These are phyloP conservation scores for Beauveria medogensis DNA, from an alignment of 2,329 filamentous ascomycete genomes.

Conservation along the genomic window DNA sequence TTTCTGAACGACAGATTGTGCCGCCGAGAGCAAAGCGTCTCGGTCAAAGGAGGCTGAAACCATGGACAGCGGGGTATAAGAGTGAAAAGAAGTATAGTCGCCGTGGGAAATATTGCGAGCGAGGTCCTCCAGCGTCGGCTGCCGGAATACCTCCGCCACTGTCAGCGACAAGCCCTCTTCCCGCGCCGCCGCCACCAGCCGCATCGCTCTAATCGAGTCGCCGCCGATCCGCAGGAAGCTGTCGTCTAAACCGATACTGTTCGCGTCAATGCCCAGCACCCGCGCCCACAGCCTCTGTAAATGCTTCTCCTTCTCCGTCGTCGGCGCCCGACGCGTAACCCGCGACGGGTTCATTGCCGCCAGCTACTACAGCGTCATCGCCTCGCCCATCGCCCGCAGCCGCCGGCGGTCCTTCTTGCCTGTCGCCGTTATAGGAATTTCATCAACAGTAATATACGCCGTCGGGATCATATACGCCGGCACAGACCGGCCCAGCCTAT, in stretches of 20 bases:
- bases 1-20: too few species aligned
- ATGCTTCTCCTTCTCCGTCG: slow-evolving; percentile 3
- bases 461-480: slow-evolving; percentile 15
- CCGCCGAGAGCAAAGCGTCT: too few species aligned
- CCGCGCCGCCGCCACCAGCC: slow-evolving; percentile 30
- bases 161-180: slow-evolving; percentile 21
- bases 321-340: background rate
- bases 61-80: too few species aligned
- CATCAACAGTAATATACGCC: slow-evolving; percentile 10
- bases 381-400: slow-evolving; percentile 7
- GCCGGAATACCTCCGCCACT: slow-evolving; percentile 25
- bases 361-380: slow-evolving; percentile 1
- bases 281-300: slow-evolving; percentile 29
- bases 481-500: slow-evolving; percentile 7
- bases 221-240: slow-evolving; percentile 35
- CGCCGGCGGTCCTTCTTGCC: slow-evolving; percentile 11
- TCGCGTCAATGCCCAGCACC: slow-evolving; percentile 29
- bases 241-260: slow-evolving; percentile 22
- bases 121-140: slow-evolving; percentile 21
- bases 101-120: background rate
- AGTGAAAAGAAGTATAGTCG: too few species aligned
- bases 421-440: background rate
- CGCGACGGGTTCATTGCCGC: too few species aligned
- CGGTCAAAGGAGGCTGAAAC: too few species aligned
- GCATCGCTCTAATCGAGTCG: slow-evolving; percentile 37